These are phyloP conservation scores for Sarocladium kiliense DNA, from an alignment of 2,329 filamentous ascomycete species.

Conservation along the genomic window DNA sequence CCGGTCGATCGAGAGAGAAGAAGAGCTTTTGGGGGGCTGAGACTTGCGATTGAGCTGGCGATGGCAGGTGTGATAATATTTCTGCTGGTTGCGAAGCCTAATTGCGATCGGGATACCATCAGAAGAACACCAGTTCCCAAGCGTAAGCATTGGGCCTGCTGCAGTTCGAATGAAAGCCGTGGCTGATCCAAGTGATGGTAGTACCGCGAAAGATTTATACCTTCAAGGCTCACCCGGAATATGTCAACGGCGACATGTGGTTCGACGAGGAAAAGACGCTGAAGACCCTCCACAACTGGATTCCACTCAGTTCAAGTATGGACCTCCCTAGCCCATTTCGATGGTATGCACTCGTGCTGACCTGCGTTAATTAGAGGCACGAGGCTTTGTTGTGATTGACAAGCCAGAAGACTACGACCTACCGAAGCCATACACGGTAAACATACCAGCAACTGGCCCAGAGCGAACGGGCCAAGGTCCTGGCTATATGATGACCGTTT, in stretches of 20 bases:
- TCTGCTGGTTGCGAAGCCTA: not conserved
- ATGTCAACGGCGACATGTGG: constrained; percentile 8
- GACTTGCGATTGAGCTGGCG: not conserved
- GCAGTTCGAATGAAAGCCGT: not conserved
- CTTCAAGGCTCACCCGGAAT: constrained; percentile 6
- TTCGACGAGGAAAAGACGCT: constrained; percentile 2
- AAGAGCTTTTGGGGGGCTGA: not conserved
- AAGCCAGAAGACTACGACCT: constrained; percentile 4
- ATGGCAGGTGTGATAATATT: not conserved
- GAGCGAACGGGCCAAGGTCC: not conserved
- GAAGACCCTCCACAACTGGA: constrained; percentile 7
- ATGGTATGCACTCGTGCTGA: too few relatives aligned
- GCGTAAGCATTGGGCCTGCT: not conserved
- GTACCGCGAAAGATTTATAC: constrained; percentile 8
- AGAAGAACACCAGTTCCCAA: not conserved
- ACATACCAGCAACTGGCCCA: not conserved
- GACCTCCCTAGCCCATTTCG: not conserved
- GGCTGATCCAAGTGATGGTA: not conserved
- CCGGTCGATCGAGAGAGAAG: not conserved
- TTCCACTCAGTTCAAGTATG: constrained; percentile 6
- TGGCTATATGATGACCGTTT: constrained; percentile 11
- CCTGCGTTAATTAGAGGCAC: not conserved
- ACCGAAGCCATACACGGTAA: constrained; percentile 1
- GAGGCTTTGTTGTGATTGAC: not conserved
- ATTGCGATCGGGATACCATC: not conserved